Evolutionary conservation across 805 yeast genomes (phyloP), one percentile per base, ranked within the genome.

Genomic region (Candida odintsovae): DNA sequence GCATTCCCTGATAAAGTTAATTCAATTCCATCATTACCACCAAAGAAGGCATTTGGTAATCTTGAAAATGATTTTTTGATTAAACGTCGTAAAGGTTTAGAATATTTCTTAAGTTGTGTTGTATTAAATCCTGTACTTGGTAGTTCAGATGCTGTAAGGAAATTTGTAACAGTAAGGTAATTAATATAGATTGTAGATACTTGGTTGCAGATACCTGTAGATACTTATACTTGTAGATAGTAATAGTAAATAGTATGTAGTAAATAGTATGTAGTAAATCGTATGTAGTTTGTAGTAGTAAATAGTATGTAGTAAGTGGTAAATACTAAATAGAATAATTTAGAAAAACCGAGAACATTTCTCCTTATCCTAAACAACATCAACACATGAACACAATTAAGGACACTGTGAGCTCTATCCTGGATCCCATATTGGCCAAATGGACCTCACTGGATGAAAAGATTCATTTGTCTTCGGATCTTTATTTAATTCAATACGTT

Each of bases 21-120:
- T 12, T 33, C 36, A 53, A 63, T 79, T 15, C 76, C 80, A 4
- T 56, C 54, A 7, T 56, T 72, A n/a, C 80, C 80, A 8, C 74
- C 77, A 4, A 74, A 72, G 47, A 61, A 71, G 35, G 44, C 65
- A 42, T 38, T 58, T 29, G 57, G 55, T 10, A 55, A 56, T 29
- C 41, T 61, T 43, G 48, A 53, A 28, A 46, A 50, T 20, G 56
- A 54, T 22, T 75, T 75, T 48, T 48, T 75, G 37, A 65, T 57
- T 16, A 55, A 56, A 26, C 60, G 80, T 21, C 54, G 73, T 9
- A 56, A 63, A 15, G 77, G 78, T 1, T 57, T 75, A 19, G 76
- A 73, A 47, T 75, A 65, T 56, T 75, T 75, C 46, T 41, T 71
- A 23, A 64, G 66, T 40, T 71, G 76, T 50, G 66, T 75, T 12